These are phyloP conservation scores for Tulasnella sp. DNA, from an alignment of 768 basidiomycete genomes.

Conservation along the genomic window DNA sequence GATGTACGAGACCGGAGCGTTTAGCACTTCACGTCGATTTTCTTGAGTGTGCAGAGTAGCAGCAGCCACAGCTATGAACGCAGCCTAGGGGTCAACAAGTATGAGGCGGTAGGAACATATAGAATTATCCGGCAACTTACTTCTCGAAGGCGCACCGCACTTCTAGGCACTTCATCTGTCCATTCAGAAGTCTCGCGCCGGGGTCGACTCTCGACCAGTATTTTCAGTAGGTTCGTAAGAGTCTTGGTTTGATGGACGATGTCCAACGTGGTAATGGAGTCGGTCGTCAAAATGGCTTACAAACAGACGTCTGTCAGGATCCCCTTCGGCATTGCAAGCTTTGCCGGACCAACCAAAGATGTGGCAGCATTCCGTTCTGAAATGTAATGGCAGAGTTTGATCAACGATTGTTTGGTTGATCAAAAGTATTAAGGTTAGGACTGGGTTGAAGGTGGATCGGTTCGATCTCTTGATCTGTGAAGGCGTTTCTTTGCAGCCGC, in stretches of 20 bases:
- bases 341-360: slow-evolving; percentile 45
- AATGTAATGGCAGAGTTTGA: slow-evolving; percentile 31
- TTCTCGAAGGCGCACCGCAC: slow-evolving; percentile 48
- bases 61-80: slow-evolving; percentile 60
- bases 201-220: slow-evolving; percentile 47
- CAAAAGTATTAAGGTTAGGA: slow-evolving; percentile 49
- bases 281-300: slow-evolving; percentile 58
- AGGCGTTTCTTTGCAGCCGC: background rate
- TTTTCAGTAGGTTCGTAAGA: slow-evolving; percentile 39
- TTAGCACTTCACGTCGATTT: slow-evolving; percentile 56
- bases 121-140: slow-evolving; percentile 26
- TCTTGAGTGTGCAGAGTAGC: slow-evolving; percentile 63
- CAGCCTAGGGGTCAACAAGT: slow-evolving; percentile 36
- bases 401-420: slow-evolving; percentile 48
- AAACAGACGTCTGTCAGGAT: background rate
- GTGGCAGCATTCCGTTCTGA: slow-evolving; percentile 59
- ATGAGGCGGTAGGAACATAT: background rate
- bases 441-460: background rate
- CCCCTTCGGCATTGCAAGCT: background rate
- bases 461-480: background rate
- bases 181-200: slow-evolving; percentile 35
- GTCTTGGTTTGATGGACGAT: slow-evolving; percentile 61
- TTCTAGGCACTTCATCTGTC: slow-evolving; percentile 64
- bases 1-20: slow-evolving; percentile 40
- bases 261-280: slow-evolving; percentile 55